A percentile compares a stretch with the other conserved stretches of the same genome.
Conservation (phyloP, 1,139 yeast species). For the Blastobotrys indianensis region DNA sequence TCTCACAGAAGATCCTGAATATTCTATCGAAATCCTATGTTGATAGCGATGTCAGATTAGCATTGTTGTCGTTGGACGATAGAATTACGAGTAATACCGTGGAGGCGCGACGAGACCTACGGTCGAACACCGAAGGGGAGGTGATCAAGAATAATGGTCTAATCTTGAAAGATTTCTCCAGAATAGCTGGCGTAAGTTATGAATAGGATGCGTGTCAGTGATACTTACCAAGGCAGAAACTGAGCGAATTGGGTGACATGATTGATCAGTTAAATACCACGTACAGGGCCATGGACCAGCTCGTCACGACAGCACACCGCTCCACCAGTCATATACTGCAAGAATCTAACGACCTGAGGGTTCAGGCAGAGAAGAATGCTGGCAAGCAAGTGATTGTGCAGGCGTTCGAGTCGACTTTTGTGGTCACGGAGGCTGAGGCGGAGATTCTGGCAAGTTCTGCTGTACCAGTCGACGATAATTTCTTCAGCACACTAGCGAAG, state of each 20-base stretch:
- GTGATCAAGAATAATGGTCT: constrained; percentile 55
- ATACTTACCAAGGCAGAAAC: constrained; percentile 22
- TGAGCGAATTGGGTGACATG: constrained; percentile 42
- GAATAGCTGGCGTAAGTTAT: constrained; percentile 31
- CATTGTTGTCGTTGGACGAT: constrained; percentile 31
- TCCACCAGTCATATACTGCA: constrained; percentile 31
- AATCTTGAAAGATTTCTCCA: constrained; percentile 55
- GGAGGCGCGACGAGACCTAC: constrained; percentile 46
- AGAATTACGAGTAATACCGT: constrained; percentile 28
- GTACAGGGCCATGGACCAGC: constrained; percentile 28
- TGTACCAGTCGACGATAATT: constrained; percentile 45
- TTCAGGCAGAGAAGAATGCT: constrained; percentile 40
- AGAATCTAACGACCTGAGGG: constrained; percentile 40
- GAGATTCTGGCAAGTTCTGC: constrained; percentile 33
- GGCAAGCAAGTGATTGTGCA: constrained; percentile 52
- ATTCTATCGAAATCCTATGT: constrained; percentile 35
- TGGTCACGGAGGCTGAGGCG: constrained; percentile 63
- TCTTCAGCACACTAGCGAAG: constrained; percentile 54
- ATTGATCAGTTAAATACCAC: constrained; percentile 35
- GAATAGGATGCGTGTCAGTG: neutral
- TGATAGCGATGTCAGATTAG: constrained; percentile 33
- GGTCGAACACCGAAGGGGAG: constrained; percentile 68
- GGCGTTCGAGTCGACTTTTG: constrained; percentile 59
- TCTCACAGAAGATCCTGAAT: constrained; percentile 29
- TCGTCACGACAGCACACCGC: constrained; percentile 25